These are phyloP conservation scores for Leptographium galeiforme DNA, from an alignment of 2,329 filamentous ascomycete genomes.

Conservation along the genomic window DNA sequence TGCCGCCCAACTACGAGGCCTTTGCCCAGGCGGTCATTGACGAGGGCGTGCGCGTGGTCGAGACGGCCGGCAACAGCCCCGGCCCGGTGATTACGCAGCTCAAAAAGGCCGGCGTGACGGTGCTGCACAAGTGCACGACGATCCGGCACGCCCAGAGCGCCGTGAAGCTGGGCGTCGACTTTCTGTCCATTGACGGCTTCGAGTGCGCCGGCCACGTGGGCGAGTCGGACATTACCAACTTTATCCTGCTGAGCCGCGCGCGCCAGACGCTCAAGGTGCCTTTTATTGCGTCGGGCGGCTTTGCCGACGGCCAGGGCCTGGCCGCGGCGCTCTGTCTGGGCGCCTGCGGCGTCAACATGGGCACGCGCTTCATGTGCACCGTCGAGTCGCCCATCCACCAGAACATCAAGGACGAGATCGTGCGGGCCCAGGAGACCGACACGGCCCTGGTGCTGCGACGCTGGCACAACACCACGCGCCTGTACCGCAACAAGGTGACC, in stretches of 20 bases:
- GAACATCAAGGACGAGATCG: constrained; percentile 90
- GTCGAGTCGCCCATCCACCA: constrained; percentile 82
- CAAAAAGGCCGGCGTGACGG: constrained; percentile 63
- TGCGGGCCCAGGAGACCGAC: constrained; percentile 76
- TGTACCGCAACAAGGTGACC: constrained; percentile 86
- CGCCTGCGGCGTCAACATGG: constrained; percentile 95
- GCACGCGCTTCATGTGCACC: constrained; percentile 94
- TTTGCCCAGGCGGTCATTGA: constrained; percentile 90
- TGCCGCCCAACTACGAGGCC: constrained; percentile 81
- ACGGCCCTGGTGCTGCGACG: constrained; percentile 76
- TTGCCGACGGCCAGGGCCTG: constrained; percentile 85
- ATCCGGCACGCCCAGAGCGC: constrained; percentile 87
- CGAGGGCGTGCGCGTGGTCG: constrained; percentile 81
- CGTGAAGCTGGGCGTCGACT: constrained; percentile 89
- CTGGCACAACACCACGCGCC: constrained; percentile 83
- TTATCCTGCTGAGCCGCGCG: constrained; percentile 74
- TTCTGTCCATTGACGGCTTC: constrained; percentile 92
- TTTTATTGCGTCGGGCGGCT: constrained; percentile 92
- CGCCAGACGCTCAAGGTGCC: constrained; percentile 73
- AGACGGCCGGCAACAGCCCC: constrained; percentile 41
- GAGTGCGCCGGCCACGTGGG: constrained; percentile 89
- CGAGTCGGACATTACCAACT: constrained; percentile 79
- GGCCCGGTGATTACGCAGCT: constrained; percentile 81
- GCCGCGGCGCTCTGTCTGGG: constrained; percentile 83
- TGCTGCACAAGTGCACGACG: constrained; percentile 96